Conservation (phyloP, 345 rosid genomes). For the Lagerstroemia speciosa region DNA sequence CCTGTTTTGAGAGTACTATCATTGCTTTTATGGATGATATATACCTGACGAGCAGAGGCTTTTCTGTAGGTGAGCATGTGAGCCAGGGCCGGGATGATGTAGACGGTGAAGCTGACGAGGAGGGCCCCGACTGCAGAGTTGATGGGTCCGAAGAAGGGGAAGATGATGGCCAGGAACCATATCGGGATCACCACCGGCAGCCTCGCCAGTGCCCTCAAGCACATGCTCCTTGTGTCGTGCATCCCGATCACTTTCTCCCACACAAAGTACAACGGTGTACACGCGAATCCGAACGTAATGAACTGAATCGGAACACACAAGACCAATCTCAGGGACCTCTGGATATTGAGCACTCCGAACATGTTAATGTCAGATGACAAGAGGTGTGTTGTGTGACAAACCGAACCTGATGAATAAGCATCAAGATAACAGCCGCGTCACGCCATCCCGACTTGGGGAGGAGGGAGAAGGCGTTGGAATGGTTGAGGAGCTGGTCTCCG, state of each 20-base stretch:
- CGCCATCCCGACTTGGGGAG: conserved; percentile 69
- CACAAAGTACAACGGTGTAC: conserved; percentile 93
- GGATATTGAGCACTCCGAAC: no score
- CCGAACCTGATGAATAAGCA: conserved; percentile 94
- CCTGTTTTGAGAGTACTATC: no score
- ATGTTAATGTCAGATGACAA: no score
- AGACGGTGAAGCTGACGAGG: conserved; percentile 96
- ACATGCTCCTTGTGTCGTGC: conserved; percentile 90
- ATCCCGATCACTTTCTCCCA: conserved; percentile 99
- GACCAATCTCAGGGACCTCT: no score
- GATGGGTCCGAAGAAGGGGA: conserved; percentile 97
- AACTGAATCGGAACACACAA: conserved; percentile 39
- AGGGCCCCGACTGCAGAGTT: conserved; percentile 98
- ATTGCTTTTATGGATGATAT: not conserved
- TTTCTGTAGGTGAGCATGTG: conserved; percentile 97
- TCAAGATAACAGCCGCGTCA: conserved; percentile 83
- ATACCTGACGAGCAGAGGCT: conserved; percentile 91
- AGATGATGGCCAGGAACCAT: conserved; percentile 95
- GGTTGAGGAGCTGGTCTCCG: conserved; percentile 81
- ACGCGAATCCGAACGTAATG: conserved; percentile 96
- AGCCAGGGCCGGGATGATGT: conserved; percentile 83
- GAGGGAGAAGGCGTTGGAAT: conserved; percentile 89
- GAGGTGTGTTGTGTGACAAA: no score
- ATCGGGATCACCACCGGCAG: conserved; percentile 95
- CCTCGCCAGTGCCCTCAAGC: conserved; percentile 76